Evolutionary conservation across 2,329 filamentous ascomycete genomes (phyloP).

Genomic region (Mycosphaerella arachidis): DNA sequence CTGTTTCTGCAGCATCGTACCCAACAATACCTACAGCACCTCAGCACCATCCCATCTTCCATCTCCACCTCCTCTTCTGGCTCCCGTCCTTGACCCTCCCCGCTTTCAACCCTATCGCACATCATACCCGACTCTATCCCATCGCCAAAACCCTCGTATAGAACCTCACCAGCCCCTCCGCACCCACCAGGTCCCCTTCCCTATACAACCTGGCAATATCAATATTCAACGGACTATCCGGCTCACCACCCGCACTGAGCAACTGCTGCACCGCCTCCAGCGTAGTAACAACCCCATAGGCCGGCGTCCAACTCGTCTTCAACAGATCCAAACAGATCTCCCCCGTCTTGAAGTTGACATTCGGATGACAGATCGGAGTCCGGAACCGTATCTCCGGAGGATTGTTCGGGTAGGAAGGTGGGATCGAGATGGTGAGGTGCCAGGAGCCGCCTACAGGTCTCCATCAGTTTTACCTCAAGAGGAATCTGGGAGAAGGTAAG

Average conservation of each 20-base stretch:
- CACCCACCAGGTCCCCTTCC: slow-evolving; percentile 63
- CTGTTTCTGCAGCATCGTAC: too few relatives aligned
- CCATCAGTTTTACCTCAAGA: not conserved
- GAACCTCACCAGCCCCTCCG: slow-evolving; percentile 65
- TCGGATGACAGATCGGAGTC: slow-evolving; percentile 83
- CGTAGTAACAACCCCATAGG: slow-evolving; percentile 74
- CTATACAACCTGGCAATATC: slow-evolving; percentile 69
- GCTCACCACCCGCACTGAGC: slow-evolving; percentile 57
- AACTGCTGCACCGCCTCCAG: slow-evolving; percentile 69
- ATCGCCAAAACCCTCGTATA: slow-evolving; percentile 55
- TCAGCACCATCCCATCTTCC: too few relatives aligned
- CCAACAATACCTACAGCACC: too few relatives aligned
- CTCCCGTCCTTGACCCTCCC: too few relatives aligned
- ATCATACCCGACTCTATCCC: slow-evolving; percentile 8
- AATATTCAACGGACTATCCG: slow-evolving; percentile 72
- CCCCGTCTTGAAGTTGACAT: slow-evolving; percentile 68
- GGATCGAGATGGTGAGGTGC: slow-evolving; percentile 74
- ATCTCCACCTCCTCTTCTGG: too few relatives aligned
- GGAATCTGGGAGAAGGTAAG: not conserved
- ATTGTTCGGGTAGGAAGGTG: slow-evolving; percentile 69
- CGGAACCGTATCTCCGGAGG: slow-evolving; percentile 75
- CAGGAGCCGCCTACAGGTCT: slow-evolving; percentile 62
- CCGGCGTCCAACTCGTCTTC: slow-evolving; percentile 71
- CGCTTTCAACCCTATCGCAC: too few relatives aligned
- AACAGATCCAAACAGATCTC: slow-evolving; percentile 94